Base-by-base conservation (phyloP, 441 rosid genomes). In the Capsella rubella region DNA sequence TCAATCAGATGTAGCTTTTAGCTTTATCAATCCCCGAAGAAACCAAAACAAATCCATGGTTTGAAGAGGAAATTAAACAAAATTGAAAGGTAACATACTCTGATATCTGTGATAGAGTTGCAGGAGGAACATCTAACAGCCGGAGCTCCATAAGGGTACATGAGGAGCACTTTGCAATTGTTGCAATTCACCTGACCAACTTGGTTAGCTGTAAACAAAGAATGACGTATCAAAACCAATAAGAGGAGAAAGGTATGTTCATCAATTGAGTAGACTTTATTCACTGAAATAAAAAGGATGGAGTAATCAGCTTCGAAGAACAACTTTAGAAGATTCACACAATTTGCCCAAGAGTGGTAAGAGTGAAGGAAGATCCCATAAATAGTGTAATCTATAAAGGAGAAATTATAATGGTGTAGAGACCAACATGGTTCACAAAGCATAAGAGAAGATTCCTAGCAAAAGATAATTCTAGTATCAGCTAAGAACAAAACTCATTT, bases 91-190 rank as follows among this genome's bases (percentile, higher is more conserved):
- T 43, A 13, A 77, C 93, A 56, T 79, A 91, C 98, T 76, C 82
- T 84, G 43, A 94, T 85, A 77, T 87, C 92, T 3, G 95, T 90
- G 63, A 90, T 81, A 64, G 52, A 86, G 55, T 34, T 80, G 81
- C 98, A 94, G 54, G 91, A 82, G 13, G 92, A 91, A 80, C 97
- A 94, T 65, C 85, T 82, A 63, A 92, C 97, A n/a, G 88, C 80
- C 40, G 93, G 79, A 82, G 93, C 91, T 34, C 93, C 92, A 72
- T 81, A 86, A 0, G 92, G 93, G 67, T 92, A 94, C 91, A 94
- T 89, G 69, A 94, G 77, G 58, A 92, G 82, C 52, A 81, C 27
- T 13, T 78, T 60, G 80, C 97, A 94, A 54, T 76, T 76, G 35
- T 72, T 80, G 43, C 95, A 91, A 31, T 73, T 84, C 18, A 92